phyloP scores from a whole-genome alignment of 2,329 filamentous ascomycete species.

The Botrytis cinerea region DNA sequence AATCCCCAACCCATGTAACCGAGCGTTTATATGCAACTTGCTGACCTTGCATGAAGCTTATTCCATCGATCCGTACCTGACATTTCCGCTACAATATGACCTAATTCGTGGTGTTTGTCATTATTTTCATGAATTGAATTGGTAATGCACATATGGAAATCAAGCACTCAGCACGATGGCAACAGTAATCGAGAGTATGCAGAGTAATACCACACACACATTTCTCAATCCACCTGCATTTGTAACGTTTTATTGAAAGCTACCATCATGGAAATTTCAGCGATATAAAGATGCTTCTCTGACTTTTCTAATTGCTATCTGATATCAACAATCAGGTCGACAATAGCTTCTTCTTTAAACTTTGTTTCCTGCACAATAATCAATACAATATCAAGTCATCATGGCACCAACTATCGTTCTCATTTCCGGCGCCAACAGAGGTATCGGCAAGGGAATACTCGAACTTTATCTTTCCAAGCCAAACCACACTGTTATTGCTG shows the following conservation, averaged over 20 bases:
- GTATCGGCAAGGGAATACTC: slow-evolving; percentile 42
- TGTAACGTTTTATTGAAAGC: background rate
- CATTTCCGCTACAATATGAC: background rate
- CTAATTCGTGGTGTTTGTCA: background rate
- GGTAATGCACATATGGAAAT: background rate
- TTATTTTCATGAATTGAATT: too few species aligned
- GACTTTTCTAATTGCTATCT: background rate
- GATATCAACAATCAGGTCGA: background rate
- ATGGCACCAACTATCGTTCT: slow-evolving; percentile 16
- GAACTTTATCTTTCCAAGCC: slow-evolving; percentile 42
- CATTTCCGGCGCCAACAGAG: slow-evolving; percentile 32
- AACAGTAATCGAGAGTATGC: background rate
- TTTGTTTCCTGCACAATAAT: too few species aligned
- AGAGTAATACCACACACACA: background rate
- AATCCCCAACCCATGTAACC: background rate
- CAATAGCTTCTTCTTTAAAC: background rate
- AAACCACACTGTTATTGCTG: slow-evolving; percentile 45
- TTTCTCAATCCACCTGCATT: background rate
- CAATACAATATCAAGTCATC: background rate
- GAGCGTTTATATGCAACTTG: background rate
- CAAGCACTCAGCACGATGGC: background rate
- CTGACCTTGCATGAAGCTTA: slow-evolving; percentile 9
- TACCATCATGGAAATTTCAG: too few species aligned
- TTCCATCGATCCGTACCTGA: background rate
- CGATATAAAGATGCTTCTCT: background rate